Evolutionary conservation across 148 eudicot genomes (phyloP), one percentile per base, ranked within the genome.

Genomic region (Drosera capensis): DNA sequence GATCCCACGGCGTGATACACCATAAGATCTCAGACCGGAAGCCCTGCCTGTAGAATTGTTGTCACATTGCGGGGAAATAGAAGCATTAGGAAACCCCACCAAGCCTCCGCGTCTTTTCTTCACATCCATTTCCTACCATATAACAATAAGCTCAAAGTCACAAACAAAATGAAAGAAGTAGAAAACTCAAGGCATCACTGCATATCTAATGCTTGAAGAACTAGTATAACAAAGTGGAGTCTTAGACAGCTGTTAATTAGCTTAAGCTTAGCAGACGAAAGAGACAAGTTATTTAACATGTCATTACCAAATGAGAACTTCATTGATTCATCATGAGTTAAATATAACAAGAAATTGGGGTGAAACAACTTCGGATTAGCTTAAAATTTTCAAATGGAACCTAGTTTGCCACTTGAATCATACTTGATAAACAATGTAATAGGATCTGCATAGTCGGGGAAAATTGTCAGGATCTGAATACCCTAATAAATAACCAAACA

Each of bases 1-100:
- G 46, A 85, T 62, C 23, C 99, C 99, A 57, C 99, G 99, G 12
- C 99, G 94, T 55, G 88, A 61, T 44, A 67, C 55, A 18, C 80
- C 88, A 68, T 78, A 92, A 40, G 95, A 68, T 74, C 63, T 81
- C 59, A 68, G 78, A 46, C 78, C 75, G 61, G 65, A 81, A 30
- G 66, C 64, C 56, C 70, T 71, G 52, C 41, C 54, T 46, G 51
- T 61, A 31, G 68, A 65, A 56, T 51, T 65, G 61, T 60, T 56
- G 62, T 90, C 95, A 49, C 61, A 68, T 45, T 61, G 78, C 36
- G 88, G 85, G 40, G 94, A 81, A 52, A 57, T 62, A 43, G 78
- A 67, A 40, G 82, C 54, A 62, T 61, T 70, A 54, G 95, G 75
- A 40, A 88, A 79, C 43, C 77, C 73, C 24, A 49, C 66, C 30